phyloP scores from a whole-genome alignment of 805 yeast genomes.

The Candida vartiovaarae region DNA sequence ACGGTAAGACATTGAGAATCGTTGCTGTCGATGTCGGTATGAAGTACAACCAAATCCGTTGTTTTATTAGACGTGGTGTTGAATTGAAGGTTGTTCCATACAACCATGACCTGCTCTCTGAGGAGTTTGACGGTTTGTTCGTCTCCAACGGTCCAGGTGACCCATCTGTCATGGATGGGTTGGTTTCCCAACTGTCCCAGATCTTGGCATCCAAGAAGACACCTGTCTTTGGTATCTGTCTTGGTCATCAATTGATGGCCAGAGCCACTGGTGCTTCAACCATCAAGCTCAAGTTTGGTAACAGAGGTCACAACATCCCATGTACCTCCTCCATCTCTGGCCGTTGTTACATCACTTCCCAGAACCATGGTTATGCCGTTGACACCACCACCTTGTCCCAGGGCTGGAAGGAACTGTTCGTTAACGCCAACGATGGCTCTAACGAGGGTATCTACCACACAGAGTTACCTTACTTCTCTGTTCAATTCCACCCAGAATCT shows the following conservation, averaged over 20 bases:
- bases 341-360: conserved; percentile 96
- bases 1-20: conserved; percentile 76
- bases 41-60: conserved; percentile 96
- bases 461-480: conserved; percentile 86
- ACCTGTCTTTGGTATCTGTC: conserved; percentile 96
- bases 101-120: conserved; percentile 78
- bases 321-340: conserved; percentile 87
- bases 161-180: conserved; percentile 75
- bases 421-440: conserved; percentile 93
- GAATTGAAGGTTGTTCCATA: conserved; percentile 94
- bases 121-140: conserved; percentile 90
- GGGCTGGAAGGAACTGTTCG: conserved; percentile 93
- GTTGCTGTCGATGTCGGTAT: conserved; percentile 95
- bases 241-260: conserved; percentile 95
- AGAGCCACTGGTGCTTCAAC: conserved; percentile 95
- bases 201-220: conserved; percentile 62
- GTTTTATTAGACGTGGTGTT: conserved; percentile 93
- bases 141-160: conserved; percentile 99
- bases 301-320: conserved; percentile 98
- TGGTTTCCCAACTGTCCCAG: conserved; percentile 51
- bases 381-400: conserved; percentile 64
- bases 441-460: conserved; percentile 97
- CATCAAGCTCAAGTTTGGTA: conserved; percentile 89
- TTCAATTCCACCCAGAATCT: conserved; percentile 98
- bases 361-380: conserved; percentile 98